These are phyloP conservation scores for Chlorella ohadii DNA, from an alignment of 139 green algal species.

Conservation along the genomic window DNA sequence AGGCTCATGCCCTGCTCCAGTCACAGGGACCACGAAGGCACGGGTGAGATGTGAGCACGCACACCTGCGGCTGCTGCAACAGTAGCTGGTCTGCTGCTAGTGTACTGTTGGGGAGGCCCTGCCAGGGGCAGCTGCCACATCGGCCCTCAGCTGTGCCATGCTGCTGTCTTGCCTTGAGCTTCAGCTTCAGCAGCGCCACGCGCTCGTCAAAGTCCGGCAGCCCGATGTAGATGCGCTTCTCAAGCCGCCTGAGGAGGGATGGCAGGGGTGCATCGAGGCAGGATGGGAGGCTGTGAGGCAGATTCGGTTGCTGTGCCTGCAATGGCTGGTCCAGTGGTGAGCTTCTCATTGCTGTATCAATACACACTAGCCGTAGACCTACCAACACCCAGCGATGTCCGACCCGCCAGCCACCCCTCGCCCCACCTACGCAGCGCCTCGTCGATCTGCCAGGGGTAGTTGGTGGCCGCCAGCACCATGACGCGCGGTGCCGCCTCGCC, in stretches of 20 bases:
- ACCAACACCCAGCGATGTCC: too few relatives aligned
- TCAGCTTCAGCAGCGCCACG: slow-evolving; percentile 85
- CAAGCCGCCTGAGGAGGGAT: slow-evolving; percentile 63
- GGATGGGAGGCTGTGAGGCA: neutral
- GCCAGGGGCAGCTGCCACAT: too few relatives aligned
- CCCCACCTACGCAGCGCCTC: slow-evolving; percentile 80
- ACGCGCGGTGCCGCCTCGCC: slow-evolving; percentile 55
- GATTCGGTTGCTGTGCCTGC: neutral
- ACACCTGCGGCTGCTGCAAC: too few relatives aligned
- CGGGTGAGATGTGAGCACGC: too few relatives aligned
- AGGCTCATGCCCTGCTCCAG: slow-evolving; percentile 74
- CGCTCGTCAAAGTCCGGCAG: slow-evolving; percentile 79
- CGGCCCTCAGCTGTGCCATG: too few relatives aligned
- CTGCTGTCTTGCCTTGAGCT: slow-evolving; percentile 69
- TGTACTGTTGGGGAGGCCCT: too few relatives aligned
- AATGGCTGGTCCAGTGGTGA: too few relatives aligned
- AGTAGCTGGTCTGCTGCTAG: neutral
- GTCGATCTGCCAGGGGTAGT: slow-evolving; percentile 97
- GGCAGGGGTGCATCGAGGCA: neutral
- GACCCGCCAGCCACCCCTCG: neutral
- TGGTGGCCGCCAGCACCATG: slow-evolving; percentile 96
- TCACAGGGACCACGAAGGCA: too few relatives aligned
- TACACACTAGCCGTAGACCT: too few relatives aligned
- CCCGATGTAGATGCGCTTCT: slow-evolving; percentile 98
- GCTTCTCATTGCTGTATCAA: too few relatives aligned